A percentile compares a stretch with the other conserved stretches of the same genome.
phyloP scores from a whole-genome alignment of 768 basidiomycete genomes.

The Pleurotus eryngii region DNA sequence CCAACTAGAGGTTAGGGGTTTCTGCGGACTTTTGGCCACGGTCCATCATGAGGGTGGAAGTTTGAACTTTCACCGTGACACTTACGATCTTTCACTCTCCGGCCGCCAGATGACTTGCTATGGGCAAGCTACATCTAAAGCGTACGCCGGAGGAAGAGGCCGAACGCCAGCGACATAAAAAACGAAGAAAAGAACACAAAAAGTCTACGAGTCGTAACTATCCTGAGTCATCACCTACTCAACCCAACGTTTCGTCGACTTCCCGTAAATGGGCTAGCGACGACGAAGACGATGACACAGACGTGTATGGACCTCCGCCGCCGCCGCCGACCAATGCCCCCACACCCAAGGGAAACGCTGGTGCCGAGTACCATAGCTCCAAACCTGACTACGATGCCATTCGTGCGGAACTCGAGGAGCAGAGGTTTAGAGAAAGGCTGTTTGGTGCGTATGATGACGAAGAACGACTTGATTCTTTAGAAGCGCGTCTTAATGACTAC shows the following conservation, averaged over 20 bases:
- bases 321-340: conserved; percentile 10
- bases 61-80: neutral
- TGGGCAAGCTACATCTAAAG: conserved; percentile 60
- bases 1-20: too few relatives aligned
- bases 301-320: conserved; percentile 16
- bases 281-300: conserved; percentile 14
- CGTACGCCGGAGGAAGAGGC: conserved; percentile 60
- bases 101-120: conserved; percentile 12
- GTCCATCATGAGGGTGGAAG: too few relatives aligned
- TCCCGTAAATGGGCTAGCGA: conserved; percentile 23
- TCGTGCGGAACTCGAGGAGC: conserved; percentile 57
- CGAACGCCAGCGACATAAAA: conserved; percentile 37
- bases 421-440: conserved; percentile 69
- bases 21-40: too few relatives aligned
- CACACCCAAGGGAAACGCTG: neutral
- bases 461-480: conserved; percentile 59
- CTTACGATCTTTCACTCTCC: neutral
- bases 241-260: conserved; percentile 11
- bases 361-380: conserved; percentile 3
- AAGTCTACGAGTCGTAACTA: conserved; percentile 1
- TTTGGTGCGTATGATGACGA: conserved; percentile 72
- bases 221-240: neutral
- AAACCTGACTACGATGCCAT: conserved; percentile 47
- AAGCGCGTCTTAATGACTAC: conserved; percentile 64
- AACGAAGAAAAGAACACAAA: conserved; percentile 29